Evolutionary conservation across 2,329 filamentous ascomycete genomes (phyloP), one percentile per base, ranked within the genome.

Genomic region (Ophiostoma quercus): DNA sequence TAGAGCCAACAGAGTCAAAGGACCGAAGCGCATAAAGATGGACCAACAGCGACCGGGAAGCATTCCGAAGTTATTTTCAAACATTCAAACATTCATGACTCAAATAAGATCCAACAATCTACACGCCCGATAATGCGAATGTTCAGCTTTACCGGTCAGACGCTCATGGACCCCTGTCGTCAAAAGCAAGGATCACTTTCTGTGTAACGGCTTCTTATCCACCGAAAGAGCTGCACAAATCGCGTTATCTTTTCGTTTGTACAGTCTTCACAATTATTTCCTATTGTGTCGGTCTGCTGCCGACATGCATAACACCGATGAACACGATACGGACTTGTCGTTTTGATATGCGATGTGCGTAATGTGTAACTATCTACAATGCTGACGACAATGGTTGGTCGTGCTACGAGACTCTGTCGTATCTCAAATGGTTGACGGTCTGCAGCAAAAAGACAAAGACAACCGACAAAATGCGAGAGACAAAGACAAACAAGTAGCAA

Each of bases 241-340:
- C 57, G 8, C 3, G n/a, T 25, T 57, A 41, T 47, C 16, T 47
- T 16, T 47, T 1, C 8, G 16, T 47, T 7, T 47, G 16, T 19
- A 19, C 6, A 6, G 11, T n/a, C 16, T 47, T 47, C 5, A 43
- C 16, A 19, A 9, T 57, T 8, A 5, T 9, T 22, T 25, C 51
- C 51, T 25, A 9, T 57, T 25, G 2, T 1, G 51, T 9, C 51
- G 16, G 11, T n/a, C 51, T 57, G 51, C 51, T 22, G 51, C 51
- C 34, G 25, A 29, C 57, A 62, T 32, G 57, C 57, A 62, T 34
- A n/a, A 12, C 57, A 34, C 57, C 25, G 57, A n/a, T 62, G 57
- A 16, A 62, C 25, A 32, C 14, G 25, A 62, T 62, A 16, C 22
- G 25, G 25, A 7, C 22, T 32, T 32, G 57, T 34, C 57, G 12